Evolutionary conservation across 2,329 filamentous ascomycete genomes (phyloP), one percentile per base, ranked within the genome.

Genomic region (Lachnellula subtilissima): DNA sequence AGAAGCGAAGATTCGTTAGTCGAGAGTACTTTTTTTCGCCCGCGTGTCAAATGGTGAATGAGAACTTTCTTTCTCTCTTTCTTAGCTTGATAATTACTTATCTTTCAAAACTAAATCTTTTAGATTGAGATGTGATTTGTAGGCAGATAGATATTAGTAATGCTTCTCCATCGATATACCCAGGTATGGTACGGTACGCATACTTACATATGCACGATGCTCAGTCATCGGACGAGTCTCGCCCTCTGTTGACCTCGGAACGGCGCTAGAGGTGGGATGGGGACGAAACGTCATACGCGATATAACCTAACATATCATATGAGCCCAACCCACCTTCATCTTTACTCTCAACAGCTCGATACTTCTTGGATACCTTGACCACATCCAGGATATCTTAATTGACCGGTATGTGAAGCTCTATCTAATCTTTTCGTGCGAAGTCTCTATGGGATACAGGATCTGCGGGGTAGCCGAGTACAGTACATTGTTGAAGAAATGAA

Each of bases 231-330:
- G 6, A 2, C 12, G 23, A 22, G 17, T 56, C 62, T 50, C 37
- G 53, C 45, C 52, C 43, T 22, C 39, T 32, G 28, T 32, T 32
- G 28, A 32, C 50, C 14, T 22, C 8, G 9, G 12, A 40, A 32
- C 19, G 47, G n/a, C 51, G 61, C 63, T 62, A 63, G 57, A 50
- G 56, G 61, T 61, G 63, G 63, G 61, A 50, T 60, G 40, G 36
- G 48, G 40, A 19, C 40, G 51, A 35, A 58, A 61, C 61, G 59
- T 64, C 61, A 64, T 62, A 55, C 59, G 53, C 51, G 54, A 55
- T 45, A 25, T 48, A 19, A 32, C 50, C 50, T 52, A 48, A 46
- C 37, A 35, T 25, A 49, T 25, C 46, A 15, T 40, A 15, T 22
- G 49, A 22, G 19, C 45, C 23, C 36, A 15, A 43, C 9, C 40